Percentiles rank a stretch among this genome's conserved stretches.
phyloP scores from a whole-genome alignment of 257 asterid genomes.

The Salvia splendens region DNA sequence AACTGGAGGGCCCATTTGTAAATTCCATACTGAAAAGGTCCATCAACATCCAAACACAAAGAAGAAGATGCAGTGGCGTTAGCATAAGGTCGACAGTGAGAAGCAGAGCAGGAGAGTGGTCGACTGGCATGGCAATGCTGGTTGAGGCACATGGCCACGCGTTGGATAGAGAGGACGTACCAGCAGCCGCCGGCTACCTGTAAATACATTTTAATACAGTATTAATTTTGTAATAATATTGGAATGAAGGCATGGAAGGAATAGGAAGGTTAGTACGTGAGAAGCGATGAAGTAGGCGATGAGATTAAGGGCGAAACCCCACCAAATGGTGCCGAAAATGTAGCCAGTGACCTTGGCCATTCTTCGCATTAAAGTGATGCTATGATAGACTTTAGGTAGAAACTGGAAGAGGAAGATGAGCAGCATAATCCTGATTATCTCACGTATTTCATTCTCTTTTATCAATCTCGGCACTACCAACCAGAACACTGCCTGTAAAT shows the following conservation, averaged over 20 bases:
- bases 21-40: conserved; percentile 81
- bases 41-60: conserved; percentile 70
- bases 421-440: conserved; percentile 64
- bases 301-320: conserved; percentile 96
- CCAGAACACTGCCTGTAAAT: conserved; percentile 76
- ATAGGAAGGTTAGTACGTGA: conserved; percentile 43
- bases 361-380: conserved; percentile 71
- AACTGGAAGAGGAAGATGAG: conserved; percentile 83
- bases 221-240: too few species aligned
- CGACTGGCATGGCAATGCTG: conserved; percentile 55
- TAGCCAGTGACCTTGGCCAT: conserved; percentile 94
- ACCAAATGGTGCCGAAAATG: conserved; percentile 93
- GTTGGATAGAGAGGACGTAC: conserved; percentile 89
- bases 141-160: conserved; percentile 75
- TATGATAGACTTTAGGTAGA: conserved; percentile 86
- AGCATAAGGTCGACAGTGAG: not conserved
- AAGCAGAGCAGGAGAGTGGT: conserved; percentile 37
- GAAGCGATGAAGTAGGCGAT: conserved; percentile 96
- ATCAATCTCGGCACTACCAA: conserved; percentile 72
- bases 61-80: conserved; percentile 43
- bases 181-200: conserved; percentile 98
- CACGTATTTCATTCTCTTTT: conserved; percentile 62
- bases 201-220: not conserved
- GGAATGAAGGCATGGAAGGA: too few species aligned
- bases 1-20: conserved; percentile 92